Percentiles rank a stretch among this genome's conserved stretches.
These are phyloP conservation scores for Schizopora paradoxa DNA, from an alignment of 1,284 basidiomycete genomes.

Conservation along the genomic window DNA sequence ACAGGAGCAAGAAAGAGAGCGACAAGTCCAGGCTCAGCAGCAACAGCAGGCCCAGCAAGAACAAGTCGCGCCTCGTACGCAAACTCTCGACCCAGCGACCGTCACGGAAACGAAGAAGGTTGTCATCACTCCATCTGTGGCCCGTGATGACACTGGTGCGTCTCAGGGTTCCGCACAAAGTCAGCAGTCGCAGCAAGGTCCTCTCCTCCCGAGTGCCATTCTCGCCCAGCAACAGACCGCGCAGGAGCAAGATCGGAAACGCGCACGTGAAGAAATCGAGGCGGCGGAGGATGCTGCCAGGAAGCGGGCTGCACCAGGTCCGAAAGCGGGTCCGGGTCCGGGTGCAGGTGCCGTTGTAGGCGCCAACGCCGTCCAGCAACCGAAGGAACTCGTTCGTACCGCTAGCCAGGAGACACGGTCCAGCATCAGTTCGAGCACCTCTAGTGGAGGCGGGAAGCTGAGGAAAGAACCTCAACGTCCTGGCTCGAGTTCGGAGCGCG, in stretches of 20 bases:
- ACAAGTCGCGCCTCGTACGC: slow-evolving; percentile 21
- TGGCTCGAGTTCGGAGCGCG: slow-evolving; percentile 23
- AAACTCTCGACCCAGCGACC: slow-evolving; percentile 46
- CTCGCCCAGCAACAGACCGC: slow-evolving; percentile 52
- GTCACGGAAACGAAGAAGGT: slow-evolving; percentile 66
- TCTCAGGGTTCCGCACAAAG: slow-evolving; percentile 13
- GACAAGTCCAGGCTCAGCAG: slow-evolving; percentile 20
- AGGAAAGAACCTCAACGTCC: slow-evolving; percentile 66
- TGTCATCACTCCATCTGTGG: slow-evolving; percentile 72
- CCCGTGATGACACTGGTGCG: slow-evolving; percentile 41
- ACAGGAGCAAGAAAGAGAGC: slow-evolving; percentile 31
- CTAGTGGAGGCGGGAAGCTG: slow-evolving; percentile 42
- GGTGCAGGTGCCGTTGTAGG: slow-evolving; percentile 3
- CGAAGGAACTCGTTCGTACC: slow-evolving; percentile 16
- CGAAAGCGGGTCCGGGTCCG: slow-evolving; percentile 16
- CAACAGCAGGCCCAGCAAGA: slow-evolving; percentile 16
- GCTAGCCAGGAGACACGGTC: slow-evolving; percentile 19
- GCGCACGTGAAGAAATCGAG: slow-evolving; percentile 55
- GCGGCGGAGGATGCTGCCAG: slow-evolving; percentile 50
- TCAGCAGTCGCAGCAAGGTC: slow-evolving; percentile 27
- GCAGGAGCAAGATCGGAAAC: slow-evolving; percentile 54
- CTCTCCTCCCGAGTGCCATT: slow-evolving; percentile 40
- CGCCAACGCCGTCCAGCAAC: slow-evolving; percentile 9
- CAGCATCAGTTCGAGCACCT: slow-evolving; percentile 14
- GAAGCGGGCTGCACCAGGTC: slow-evolving; percentile 41